Evolutionary conservation across 345 rosid genomes (phyloP).

Genomic region (Eucalyptus cladocalyx): DNA sequence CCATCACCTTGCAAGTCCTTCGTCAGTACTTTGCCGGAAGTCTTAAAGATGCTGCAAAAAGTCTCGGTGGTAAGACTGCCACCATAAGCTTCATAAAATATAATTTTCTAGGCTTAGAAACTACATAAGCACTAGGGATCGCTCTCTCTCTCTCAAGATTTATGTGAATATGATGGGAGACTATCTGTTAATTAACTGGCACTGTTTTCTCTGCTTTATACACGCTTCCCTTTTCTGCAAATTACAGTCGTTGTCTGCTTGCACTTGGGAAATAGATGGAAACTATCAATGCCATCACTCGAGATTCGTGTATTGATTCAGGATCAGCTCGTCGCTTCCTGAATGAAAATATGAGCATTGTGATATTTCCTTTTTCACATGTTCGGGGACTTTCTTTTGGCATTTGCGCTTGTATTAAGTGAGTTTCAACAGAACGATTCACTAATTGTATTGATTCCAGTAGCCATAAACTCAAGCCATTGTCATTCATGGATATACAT

Average conservation of each 20-base stretch:
- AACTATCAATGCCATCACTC: not conserved
- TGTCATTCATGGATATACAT: not conserved
- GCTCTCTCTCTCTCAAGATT: not conserved
- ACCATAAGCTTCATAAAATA: not conserved
- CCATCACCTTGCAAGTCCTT: slow-evolving; percentile 63
- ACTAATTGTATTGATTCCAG: not conserved
- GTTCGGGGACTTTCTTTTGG: not conserved
- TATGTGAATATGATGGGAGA: not conserved
- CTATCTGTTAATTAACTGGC: not conserved
- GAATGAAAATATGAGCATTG: not conserved
- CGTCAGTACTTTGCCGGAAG: slow-evolving; percentile 75
- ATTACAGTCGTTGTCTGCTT: not conserved
- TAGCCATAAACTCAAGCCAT: not conserved
- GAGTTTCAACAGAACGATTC: not conserved
- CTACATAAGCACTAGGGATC: not conserved
- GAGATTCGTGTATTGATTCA: not conserved
- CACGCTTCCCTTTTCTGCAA: not conserved
- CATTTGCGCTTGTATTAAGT: not conserved
- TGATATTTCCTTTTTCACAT: not conserved
- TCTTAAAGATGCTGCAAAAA: slow-evolving; percentile 90
- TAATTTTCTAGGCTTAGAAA: not conserved
- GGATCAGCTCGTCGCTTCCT: not conserved
- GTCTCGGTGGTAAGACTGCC: slow-evolving; percentile 68
- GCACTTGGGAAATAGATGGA: not conserved
- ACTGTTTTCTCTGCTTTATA: not conserved